Evolutionary conservation across 148 eudicot genomes (phyloP), one percentile per base, ranked within the genome.

Genomic region (Nepenthes gracilis): DNA sequence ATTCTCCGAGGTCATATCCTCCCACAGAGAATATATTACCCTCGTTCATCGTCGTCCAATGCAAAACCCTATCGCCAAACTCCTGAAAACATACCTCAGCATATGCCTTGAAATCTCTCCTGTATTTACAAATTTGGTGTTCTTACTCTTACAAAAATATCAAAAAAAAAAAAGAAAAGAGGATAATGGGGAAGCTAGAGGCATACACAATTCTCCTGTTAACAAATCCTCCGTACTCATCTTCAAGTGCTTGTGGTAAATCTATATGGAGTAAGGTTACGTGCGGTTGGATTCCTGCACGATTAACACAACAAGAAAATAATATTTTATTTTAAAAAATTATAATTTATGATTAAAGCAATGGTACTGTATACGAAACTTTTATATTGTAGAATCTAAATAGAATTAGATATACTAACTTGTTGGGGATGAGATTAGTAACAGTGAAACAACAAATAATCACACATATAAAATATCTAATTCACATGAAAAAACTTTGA

Each of bases 211-310:
- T 56, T 47, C 62, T 72, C n/a, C 38, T 62, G 69, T 72, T 80
- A 57, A 80, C 38, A 64, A 80, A 85, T 54, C 90, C 96, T 72
- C 77, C 84, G 60, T 85, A 85, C 73, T 89, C 85, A 43, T 86
- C 87, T 75, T 81, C 81, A 49, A 89, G 93, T 54, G 55, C 72
- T 36, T 81, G 87, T 40, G 93, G 90, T 12, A 71, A 43, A 72
- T 86, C 87, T 40, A 37, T 9, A 59, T 89, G 94, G 58, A 72
- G 11, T 64, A 83, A 34, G 34, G 90, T 83, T 53, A 79, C 83
- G 67, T 88, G 88, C 49, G 92, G 88, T 68, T 85, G 69, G 61
- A 88, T 85, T 63, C 88, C 88, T 88, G 71, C 64, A 62, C 5
- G 35, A 65, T 50, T 12, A 40, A 40, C 23, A 23, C 23, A 23